A percentile compares a stretch with the other conserved stretches of the same genome.
phyloP scores from a whole-genome alignment of 805 yeast species.

The Kazachstania africana region DNA sequence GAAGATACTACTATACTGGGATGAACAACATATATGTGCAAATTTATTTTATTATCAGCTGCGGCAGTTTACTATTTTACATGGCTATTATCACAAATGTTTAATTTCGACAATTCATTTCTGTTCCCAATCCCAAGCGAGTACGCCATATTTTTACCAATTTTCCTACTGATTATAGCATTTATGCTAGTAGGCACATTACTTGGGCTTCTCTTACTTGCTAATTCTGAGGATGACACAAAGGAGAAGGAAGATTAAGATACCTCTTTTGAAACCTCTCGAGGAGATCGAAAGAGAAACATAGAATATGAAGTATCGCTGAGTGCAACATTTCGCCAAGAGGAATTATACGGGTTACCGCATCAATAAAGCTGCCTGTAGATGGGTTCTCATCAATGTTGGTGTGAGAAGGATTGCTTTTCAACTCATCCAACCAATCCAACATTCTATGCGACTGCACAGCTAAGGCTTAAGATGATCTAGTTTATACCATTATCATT shows the following conservation, averaged over 20 bases:
- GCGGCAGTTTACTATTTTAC: slow-evolving; percentile 1
- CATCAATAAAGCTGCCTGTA: background rate
- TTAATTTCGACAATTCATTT: slow-evolving; percentile 9
- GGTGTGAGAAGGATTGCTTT: background rate
- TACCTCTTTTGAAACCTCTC: background rate
- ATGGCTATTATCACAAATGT: slow-evolving; percentile 18
- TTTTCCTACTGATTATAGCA: slow-evolving; percentile 17
- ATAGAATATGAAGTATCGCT: too few species aligned
- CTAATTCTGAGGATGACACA: slow-evolving; percentile 2
- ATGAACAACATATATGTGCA: too few species aligned
- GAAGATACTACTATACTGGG: too few species aligned
- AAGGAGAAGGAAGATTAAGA: background rate
- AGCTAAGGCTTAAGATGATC: too few species aligned
- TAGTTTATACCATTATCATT: too few species aligned
- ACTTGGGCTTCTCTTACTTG: slow-evolving; percentile 13
- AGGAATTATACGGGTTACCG: background rate
- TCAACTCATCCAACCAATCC: too few species aligned
- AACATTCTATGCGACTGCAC: too few species aligned
- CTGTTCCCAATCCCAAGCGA: slow-evolving; percentile 22
- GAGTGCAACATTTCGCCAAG: background rate
- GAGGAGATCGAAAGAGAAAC: too few species aligned
- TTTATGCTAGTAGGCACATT: slow-evolving; percentile 20
- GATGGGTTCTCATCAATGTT: background rate
- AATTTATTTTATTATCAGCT: too few species aligned
- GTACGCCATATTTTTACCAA: slow-evolving; percentile 23